These are phyloP conservation scores for Puccinellia tenuiflora DNA, from an alignment of 176 grass and related monocot species.

Conservation along the genomic window DNA sequence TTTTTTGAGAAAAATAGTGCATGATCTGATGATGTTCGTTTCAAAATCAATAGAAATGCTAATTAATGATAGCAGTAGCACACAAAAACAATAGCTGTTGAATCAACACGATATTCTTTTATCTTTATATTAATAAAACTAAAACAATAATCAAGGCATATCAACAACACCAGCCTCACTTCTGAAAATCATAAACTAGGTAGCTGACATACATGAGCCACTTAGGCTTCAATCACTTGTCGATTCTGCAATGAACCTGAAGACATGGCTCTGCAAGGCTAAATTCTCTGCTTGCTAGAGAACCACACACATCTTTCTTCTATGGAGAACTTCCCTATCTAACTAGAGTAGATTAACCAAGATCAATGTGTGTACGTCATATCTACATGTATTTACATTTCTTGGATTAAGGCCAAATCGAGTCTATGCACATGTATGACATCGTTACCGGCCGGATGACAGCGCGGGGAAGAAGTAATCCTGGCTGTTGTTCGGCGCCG, in stretches of 20 bases:
- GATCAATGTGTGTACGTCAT: neutral
- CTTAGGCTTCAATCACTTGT: neutral
- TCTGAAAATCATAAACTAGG: neutral
- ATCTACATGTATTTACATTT: conserved; percentile 26
- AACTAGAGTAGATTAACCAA: neutral
- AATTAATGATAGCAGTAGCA: no score
- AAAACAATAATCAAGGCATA: neutral
- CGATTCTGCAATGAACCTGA: neutral
- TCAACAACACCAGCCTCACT: neutral
- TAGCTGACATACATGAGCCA: neutral
- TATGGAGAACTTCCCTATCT: neutral
- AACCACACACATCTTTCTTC: neutral
- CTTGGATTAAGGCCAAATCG: no score
- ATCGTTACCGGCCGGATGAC: conserved; percentile 34
- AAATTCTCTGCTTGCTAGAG: neutral
- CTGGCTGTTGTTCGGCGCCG: neutral
- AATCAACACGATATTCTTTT: neutral
- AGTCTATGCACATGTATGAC: neutral
- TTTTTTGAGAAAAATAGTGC: no score
- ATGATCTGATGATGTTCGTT: neutral
- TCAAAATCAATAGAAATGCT: neutral
- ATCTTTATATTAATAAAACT: neutral
- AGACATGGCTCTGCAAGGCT: neutral
- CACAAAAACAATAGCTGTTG: no score
- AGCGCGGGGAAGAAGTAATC: conserved; percentile 21